phyloP scores from a whole-genome alignment of 169 alveolate genomes.

The Eimeria maxima region DNA sequence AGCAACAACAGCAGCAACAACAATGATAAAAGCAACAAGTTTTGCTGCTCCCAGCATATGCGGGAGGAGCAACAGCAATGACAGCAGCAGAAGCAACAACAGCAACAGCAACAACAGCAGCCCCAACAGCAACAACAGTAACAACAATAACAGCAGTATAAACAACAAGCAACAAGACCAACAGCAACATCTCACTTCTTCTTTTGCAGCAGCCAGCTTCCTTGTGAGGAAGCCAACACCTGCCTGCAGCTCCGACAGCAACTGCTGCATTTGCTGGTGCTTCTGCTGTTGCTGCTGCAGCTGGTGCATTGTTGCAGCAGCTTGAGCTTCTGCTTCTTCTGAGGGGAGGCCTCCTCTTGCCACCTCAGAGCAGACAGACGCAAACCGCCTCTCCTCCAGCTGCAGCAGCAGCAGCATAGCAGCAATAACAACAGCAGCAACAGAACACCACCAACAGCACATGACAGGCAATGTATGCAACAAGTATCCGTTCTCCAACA shows the following conservation, averaged over 20 bases:
- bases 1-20: constrained; percentile 5
- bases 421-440: too few species aligned
- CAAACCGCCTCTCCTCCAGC: background rate
- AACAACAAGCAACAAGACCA: too few species aligned
- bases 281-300: background rate
- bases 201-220: background rate
- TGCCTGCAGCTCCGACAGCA: background rate
- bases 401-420: background rate
- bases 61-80: background rate
- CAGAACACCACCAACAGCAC: background rate
- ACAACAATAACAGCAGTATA: background rate
- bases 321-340: background rate
- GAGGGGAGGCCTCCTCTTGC: background rate
- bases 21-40: background rate
- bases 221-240: background rate
- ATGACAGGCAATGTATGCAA: background rate
- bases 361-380: background rate
- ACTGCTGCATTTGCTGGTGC: constrained; percentile 4
- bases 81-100: constrained; percentile 25
- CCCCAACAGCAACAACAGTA: constrained; percentile 6
- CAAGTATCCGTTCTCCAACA: background rate
- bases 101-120: background rate
- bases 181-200: background rate
- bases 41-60: background rate
- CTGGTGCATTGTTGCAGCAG: too few species aligned